Base-by-base conservation (phyloP, 768 basidiomycete genomes). In the Coprinopsis cinerea region DNA sequence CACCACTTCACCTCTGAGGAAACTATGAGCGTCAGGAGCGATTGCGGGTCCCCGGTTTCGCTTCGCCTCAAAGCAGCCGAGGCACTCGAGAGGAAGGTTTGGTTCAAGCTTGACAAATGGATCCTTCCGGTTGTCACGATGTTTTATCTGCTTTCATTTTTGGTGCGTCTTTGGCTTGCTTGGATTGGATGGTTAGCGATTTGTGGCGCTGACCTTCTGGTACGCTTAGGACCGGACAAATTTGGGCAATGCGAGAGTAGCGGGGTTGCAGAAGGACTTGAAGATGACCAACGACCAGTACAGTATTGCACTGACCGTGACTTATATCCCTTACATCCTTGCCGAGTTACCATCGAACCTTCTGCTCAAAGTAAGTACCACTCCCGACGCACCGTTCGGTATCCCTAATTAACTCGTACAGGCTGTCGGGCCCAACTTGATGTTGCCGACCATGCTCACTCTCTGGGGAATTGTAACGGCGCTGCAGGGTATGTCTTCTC, bases 401-500 rank as follows among this genome's bases (percentile, higher is more conserved):
- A 3, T 22, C 43, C 6, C 35, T 24, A 1, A 9, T 41, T 32
- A 39, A 45, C 10, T 14, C 6, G 11, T 13, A 27, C 49, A 72
- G 67, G 57, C 73, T 39, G 77, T 82, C 2, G 79, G 84, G 1
- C 74, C 82, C n/a, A 71, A 78, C 49, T 64, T 78, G 41, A 71
- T 84, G 59, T 53, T 78, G 43, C 85, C 86, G 0, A 62, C 76
- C 1, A 78, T 85, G 74, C 63, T 85, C 42, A 72, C 76, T 0
- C 56, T 78, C 1, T 88, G 86, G 85, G 85, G 85, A n/a, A 41
- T 85, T n/a, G 73, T 81, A 13, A 73, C 76, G 9, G 71, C 80
- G 7, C 66, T 79, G 39, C 83, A 87, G 72, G 83, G 81, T 74
- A 44, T 40, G 6, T 15, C 13, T 1, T 25, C 10, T 22, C 20